A percentile compares a stretch with the other conserved stretches of the same genome.
These are phyloP conservation scores for Apophysomyces variabilis DNA, from an alignment of 371 early-diverging fungal genomes.

Conservation along the genomic window DNA sequence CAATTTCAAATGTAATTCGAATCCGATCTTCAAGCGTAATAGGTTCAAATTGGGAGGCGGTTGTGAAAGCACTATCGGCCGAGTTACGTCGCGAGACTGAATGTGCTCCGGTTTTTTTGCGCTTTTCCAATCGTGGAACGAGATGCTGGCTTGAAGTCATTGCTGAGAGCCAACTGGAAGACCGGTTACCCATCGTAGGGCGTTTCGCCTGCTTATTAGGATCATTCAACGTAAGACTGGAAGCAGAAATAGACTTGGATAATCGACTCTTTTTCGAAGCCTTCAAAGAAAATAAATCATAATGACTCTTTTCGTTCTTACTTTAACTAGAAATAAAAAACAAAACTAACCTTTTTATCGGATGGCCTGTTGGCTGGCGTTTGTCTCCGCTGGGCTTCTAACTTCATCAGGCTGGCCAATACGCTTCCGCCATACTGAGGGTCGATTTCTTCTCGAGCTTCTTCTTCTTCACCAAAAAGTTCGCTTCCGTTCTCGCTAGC, in stretches of 20 bases:
- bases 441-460: conserved; percentile 2
- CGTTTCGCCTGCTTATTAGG: conserved; percentile 21
- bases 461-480: conserved; percentile 9
- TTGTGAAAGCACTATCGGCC: conserved; percentile 51
- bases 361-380: conserved; percentile 13
- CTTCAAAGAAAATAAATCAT: background rate
- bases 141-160: conserved; percentile 45
- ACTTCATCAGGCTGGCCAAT: conserved; percentile 43
- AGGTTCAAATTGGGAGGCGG: conserved; percentile 54
- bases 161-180: conserved; percentile 47
- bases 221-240: conserved; percentile 26
- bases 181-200: conserved; percentile 42
- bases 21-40: conserved; percentile 62
- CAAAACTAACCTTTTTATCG: conserved; percentile 13
- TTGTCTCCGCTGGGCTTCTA: conserved; percentile 38
- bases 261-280: conserved; percentile 27
- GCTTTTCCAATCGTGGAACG: conserved; percentile 49
- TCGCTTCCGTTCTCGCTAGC: background rate
- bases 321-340: conserved; percentile 16
- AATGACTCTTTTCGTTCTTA: conserved; percentile 14
- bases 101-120: conserved; percentile 28
- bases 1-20: conserved; percentile 63
- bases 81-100: conserved; percentile 43
- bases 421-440: conserved; percentile 34
- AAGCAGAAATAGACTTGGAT: conserved; percentile 21